Base-by-base conservation (phyloP, 2,329 filamentous ascomycete genomes). In the Xylaria sp. region DNA sequence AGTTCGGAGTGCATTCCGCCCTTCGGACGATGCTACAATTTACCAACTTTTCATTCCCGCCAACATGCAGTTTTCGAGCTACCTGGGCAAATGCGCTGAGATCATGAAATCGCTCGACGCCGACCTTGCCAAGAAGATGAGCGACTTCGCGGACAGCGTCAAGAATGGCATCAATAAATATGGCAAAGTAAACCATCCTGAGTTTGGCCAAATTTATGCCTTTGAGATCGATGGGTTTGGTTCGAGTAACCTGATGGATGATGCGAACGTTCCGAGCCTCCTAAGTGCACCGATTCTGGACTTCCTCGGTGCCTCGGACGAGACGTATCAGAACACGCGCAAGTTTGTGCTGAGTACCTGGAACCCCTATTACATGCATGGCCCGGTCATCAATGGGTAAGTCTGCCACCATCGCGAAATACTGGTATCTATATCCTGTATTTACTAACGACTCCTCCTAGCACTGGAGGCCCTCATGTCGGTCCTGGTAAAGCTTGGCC, bases 401-500 rank as follows among this genome's bases (percentile, higher is more conserved):
- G 76, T 73, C 57, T 48, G 30, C 25, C 65, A 85, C 82, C 2
- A 77, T 55, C 43, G 25, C 52, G 23, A 50, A 39, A 52, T 13
- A n/a, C n/a, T 9, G 30, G 28, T 18, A 46, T 23, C 45, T 28
- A 23, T 34, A 32, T 68, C 28, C 45, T 28, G n/a, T 34, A 32
- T 68, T 59, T 28, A 48, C 65, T 72, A 62, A 70, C 50, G 10
- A 25, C 53, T 36, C 10, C n/a, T 15, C 34, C 25, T 9, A 77
- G 76, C 32, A 82, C 84, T 0, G 86, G 86, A 13, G 85, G 85
- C 0, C 85, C 85, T 28, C 85, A 87, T 72, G 78, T 83, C 9
- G 84, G 85, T 0, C 86, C 93, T 2, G 86, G 90, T 66, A 90
- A 90, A 76, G 93, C 92, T 18, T 97, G 94, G 94, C 93, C 94